These are phyloP conservation scores for Mikania micrantha DNA, from an alignment of 129 eudicot species.

Conservation along the genomic window DNA sequence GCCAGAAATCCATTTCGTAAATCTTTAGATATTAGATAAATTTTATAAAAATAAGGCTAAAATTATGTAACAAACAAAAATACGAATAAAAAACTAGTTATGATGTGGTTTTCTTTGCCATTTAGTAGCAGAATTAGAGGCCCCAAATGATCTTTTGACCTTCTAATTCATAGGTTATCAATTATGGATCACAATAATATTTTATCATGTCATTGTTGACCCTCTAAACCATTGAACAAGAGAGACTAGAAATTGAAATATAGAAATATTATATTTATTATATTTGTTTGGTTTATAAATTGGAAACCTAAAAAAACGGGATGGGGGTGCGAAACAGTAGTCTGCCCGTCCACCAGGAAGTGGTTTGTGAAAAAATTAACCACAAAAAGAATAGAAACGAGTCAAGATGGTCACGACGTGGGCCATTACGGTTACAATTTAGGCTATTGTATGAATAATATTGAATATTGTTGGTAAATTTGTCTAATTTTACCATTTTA, in stretches of 20 bases:
- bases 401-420: background rate
- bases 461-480: no score
- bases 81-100: background rate
- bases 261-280: background rate
- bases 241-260: background rate
- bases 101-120: background rate
- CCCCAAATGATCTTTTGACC: no score
- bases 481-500: no score
- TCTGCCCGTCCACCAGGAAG: background rate
- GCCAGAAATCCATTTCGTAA: constrained; percentile 54
- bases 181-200: no score
- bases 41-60: background rate
- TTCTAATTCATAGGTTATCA: no score
- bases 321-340: constrained; percentile 11
- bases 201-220: no score
- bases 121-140: background rate
- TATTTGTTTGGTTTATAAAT: background rate
- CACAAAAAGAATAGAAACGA: background rate
- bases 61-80: background rate
- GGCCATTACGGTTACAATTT: background rate
- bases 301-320: constrained; percentile 1
- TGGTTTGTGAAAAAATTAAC: background rate
- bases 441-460: no score
- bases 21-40: background rate
- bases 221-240: no score